Evolutionary conservation across 768 basidiomycete species (phyloP).

Genomic region (Suillus placidus): DNA sequence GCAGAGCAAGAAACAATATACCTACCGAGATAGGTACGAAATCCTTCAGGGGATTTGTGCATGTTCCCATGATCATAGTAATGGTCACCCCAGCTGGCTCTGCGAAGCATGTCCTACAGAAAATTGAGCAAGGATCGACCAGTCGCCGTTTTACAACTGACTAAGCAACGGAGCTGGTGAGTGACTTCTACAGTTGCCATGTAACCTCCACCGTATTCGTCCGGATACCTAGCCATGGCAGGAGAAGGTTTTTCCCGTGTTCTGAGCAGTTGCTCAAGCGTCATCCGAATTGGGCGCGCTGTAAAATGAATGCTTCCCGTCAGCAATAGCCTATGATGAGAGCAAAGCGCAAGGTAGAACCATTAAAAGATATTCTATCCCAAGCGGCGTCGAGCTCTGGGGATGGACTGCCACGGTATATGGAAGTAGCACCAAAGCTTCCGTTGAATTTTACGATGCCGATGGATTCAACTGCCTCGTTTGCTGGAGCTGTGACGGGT

Average conservation of each 20-base stretch:
- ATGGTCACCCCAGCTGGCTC: conserved; percentile 9
- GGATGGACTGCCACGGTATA: conserved; percentile 13
- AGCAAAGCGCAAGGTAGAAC: background rate
- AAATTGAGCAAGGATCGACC: background rate
- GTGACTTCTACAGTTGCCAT: conserved; percentile 14
- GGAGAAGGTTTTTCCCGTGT: conserved; percentile 4
- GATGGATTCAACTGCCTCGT: conserved; percentile 8
- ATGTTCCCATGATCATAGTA: conserved; percentile 3
- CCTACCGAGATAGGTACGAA: conserved; percentile 11
- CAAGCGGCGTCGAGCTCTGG: conserved; percentile 15
- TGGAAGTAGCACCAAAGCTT: background rate
- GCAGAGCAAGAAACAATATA: background rate
- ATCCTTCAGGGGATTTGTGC: background rate
- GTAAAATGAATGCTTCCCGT: too few species aligned
- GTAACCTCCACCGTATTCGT: conserved; percentile 19
- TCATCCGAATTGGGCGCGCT: conserved; percentile 14
- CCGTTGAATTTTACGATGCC: conserved; percentile 13
- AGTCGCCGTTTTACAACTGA: background rate
- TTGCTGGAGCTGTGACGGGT: conserved; percentile 12
- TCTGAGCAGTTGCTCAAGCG: conserved; percentile 13
- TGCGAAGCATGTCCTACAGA: conserved; percentile 14
- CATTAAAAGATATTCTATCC: conserved; percentile 3
- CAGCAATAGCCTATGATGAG: background rate
- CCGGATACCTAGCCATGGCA: conserved; percentile 10
- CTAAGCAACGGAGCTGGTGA: conserved; percentile 17